These are phyloP conservation scores for Citrullus amarus DNA, from an alignment of 306 rosid species.

Conservation along the genomic window DNA sequence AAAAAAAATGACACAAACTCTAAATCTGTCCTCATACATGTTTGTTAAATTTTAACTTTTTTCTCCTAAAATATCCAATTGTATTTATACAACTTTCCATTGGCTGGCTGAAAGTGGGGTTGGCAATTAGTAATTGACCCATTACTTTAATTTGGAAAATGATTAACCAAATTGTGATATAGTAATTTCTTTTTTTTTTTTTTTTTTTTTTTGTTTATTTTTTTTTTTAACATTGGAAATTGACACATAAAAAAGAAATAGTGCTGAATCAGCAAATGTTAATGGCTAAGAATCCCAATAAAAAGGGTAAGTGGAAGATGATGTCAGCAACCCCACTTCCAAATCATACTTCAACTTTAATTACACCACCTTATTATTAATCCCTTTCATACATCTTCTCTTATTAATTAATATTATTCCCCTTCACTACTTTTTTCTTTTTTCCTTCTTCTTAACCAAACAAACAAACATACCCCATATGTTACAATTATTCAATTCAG, in stretches of 20 bases:
- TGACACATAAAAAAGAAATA: neutral
- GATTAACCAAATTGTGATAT: neutral
- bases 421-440: neutral
- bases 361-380: neutral
- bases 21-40: neutral
- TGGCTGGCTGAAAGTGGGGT: neutral
- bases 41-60: neutral
- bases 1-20: no score
- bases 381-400: neutral
- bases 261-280: neutral
- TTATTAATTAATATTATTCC: neutral
- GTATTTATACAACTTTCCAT: neutral
- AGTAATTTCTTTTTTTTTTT: no score
- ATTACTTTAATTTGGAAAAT: neutral
- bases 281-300: constrained; percentile 2
- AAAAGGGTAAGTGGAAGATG: neutral
- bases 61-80: neutral
- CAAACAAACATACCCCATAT: neutral
- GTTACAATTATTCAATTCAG: neutral
- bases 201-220: no score
- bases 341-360: neutral
- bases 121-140: neutral
- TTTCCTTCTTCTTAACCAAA: neutral
- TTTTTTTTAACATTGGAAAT: neutral
- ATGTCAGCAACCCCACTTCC: neutral